Conservation (phyloP, 2,329 filamentous ascomycete species). For the Penicillium griseofulvum region DNA sequence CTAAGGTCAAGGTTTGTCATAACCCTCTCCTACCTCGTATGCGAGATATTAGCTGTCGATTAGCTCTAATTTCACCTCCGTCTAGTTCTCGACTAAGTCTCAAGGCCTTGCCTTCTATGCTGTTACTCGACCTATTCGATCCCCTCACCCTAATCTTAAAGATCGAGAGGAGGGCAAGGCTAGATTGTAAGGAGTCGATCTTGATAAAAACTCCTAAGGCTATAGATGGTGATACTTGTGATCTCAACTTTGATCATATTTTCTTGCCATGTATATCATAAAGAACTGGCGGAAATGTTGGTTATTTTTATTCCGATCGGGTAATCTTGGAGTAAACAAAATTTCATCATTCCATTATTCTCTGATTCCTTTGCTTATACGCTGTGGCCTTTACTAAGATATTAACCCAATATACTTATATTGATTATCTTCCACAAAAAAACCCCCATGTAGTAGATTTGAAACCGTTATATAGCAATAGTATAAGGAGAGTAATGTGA, state of each 20-base stretch:
- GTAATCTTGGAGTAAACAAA: not conserved
- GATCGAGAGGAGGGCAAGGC: slow-evolving; percentile 20
- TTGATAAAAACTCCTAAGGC: not conserved
- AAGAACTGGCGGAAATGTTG: not conserved
- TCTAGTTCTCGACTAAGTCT: slow-evolving; percentile 24
- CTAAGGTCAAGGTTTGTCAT: slow-evolving; percentile 20
- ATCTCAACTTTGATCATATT: not conserved
- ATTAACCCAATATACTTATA: not conserved
- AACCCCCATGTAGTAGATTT: not conserved
- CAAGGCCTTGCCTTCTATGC: slow-evolving; percentile 21
- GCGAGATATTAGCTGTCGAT: not conserved
- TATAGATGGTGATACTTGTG: not conserved
- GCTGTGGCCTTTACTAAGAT: not conserved
- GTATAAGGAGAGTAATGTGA: not conserved
- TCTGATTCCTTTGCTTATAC: not conserved
- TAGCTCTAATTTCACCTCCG: not conserved
- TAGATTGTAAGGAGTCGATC: not conserved
- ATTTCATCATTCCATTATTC: not conserved
- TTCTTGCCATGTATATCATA: not conserved
- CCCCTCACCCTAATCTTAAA: slow-evolving; percentile 19
- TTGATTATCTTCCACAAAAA: not conserved
- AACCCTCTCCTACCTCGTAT: not conserved
- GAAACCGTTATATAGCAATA: not conserved
- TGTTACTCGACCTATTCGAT: slow-evolving; percentile 20
- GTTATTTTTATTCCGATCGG: not conserved